These are phyloP conservation scores for Calonectria ilicicola DNA, from an alignment of 2,329 filamentous ascomycete species.

Conservation along the genomic window DNA sequence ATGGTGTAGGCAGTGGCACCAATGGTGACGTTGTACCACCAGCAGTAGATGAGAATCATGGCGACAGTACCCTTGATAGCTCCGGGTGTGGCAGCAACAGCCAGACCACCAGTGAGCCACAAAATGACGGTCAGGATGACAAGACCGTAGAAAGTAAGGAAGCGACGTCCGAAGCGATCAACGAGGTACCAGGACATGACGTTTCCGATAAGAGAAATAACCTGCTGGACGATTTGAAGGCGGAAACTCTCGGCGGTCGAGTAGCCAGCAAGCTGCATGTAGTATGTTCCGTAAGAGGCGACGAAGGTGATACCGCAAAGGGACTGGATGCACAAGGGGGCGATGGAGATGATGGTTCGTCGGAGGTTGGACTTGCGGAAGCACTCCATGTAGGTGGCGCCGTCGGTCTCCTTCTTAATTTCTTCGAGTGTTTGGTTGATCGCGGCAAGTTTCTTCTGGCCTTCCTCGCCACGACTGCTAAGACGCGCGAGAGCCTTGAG, in stretches of 20 bases:
- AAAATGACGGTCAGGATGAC: conserved; percentile 49
- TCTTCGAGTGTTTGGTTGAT: conserved; percentile 49
- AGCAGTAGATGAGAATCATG: conserved; percentile 53
- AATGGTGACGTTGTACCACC: conserved; percentile 54
- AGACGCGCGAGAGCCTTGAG: conserved; percentile 49
- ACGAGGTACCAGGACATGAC: conserved; percentile 54
- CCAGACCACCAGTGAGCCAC: conserved; percentile 52
- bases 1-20: conserved; percentile 53
- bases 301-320: conserved; percentile 51
- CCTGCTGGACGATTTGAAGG: conserved; percentile 54
- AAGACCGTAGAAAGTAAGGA: conserved; percentile 51
- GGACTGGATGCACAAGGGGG: conserved; percentile 50
- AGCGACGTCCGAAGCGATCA: conserved; percentile 51
- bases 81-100: conserved; percentile 27
- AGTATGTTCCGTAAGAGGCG: conserved; percentile 55
- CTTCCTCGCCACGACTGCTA: conserved; percentile 42
- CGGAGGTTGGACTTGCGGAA: conserved; percentile 53
- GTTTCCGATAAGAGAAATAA: conserved; percentile 53
- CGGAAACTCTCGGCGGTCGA: conserved; percentile 49
- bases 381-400: conserved; percentile 53
- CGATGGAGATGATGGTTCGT: conserved; percentile 53
- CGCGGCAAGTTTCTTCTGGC: conserved; percentile 43
- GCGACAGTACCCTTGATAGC: conserved; percentile 45
- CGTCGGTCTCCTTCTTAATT: conserved; percentile 49
- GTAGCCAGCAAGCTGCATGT: conserved; percentile 56